Evolutionary conservation across 106 monocot genomes (phyloP).

Genomic region (Xerophyta viscosa): DNA sequence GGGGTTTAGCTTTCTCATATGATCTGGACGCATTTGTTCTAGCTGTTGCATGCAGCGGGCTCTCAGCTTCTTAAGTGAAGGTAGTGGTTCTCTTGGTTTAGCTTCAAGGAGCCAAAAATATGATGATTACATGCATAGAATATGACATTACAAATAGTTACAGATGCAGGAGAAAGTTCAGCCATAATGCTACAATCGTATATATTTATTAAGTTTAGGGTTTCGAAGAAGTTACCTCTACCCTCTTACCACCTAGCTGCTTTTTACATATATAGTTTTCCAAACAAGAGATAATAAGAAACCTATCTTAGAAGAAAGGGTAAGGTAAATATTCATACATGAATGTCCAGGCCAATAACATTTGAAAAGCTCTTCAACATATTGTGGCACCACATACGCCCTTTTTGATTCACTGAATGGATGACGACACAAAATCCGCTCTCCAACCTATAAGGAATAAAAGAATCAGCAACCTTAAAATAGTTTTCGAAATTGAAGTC

Average conservation of each 20-base stretch:
- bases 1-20: no score
- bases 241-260: no score
- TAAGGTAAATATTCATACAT: constrained; percentile 25
- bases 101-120: constrained; percentile 13
- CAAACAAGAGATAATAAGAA: neutral
- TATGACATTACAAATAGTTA: no score
- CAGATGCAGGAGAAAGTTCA: no score
- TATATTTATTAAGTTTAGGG: no score
- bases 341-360: constrained; percentile 88
- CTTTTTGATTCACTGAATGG: constrained; percentile 98
- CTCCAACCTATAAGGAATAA: constrained; percentile 59
- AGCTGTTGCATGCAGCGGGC: constrained; percentile 61
- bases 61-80: constrained; percentile 47
- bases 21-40: constrained; percentile 49
- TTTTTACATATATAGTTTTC: no score
- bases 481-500: no score
- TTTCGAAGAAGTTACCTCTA: no score
- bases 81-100: constrained; percentile 56
- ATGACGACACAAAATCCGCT: constrained; percentile 86
- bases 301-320: neutral
- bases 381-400: constrained; percentile 91
- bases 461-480: no score
- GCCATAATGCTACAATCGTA: no score
- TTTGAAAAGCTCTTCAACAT: constrained; percentile 74
- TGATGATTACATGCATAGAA: neutral